Evolutionary conservation across 2,329 filamentous ascomycete genomes (phyloP).

Genomic region (Calonectria pseudoturangicola): DNA sequence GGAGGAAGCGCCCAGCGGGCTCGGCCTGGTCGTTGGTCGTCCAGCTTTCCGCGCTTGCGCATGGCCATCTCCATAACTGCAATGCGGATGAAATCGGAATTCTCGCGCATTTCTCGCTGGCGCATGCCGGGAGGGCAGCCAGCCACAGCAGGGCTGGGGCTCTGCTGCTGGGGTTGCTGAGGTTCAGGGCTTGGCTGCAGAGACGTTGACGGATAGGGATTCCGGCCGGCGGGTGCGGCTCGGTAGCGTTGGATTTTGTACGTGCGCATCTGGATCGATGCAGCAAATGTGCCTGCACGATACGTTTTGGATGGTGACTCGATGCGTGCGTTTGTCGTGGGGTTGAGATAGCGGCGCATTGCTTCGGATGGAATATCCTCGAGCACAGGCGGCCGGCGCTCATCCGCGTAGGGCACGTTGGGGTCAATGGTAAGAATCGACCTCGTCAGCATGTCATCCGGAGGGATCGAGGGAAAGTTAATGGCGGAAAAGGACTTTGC

Average conservation of each 20-base stretch:
- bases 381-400: conserved; percentile 77
- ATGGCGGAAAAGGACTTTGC: conserved; percentile 78
- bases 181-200: conserved; percentile 57
- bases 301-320: conserved; percentile 56
- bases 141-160: conserved; percentile 57
- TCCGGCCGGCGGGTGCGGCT: conserved; percentile 58
- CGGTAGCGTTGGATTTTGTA: conserved; percentile 76
- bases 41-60: conserved; percentile 79
- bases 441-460: conserved; percentile 80
- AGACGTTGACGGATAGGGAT: conserved; percentile 57
- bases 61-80: conserved; percentile 84
- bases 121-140: conserved; percentile 69
- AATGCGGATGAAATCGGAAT: conserved; percentile 81
- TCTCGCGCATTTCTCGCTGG: conserved; percentile 81
- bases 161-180: conserved; percentile 57
- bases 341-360: conserved; percentile 80
- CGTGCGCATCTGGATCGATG: conserved; percentile 83
- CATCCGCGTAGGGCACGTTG: conserved; percentile 79
- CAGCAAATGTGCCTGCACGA: conserved; percentile 70
- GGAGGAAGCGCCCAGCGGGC: conserved; percentile 82
- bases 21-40: conserved; percentile 78
- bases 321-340: conserved; percentile 67
- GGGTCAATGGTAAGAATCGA: conserved; percentile 81
- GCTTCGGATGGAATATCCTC: conserved; percentile 80
- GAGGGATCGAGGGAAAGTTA: conserved; percentile 77